These are phyloP conservation scores for barrel medic (Medicago truncatula) DNA, from an alignment of 306 rosid species.

Conservation along the genomic window DNA sequence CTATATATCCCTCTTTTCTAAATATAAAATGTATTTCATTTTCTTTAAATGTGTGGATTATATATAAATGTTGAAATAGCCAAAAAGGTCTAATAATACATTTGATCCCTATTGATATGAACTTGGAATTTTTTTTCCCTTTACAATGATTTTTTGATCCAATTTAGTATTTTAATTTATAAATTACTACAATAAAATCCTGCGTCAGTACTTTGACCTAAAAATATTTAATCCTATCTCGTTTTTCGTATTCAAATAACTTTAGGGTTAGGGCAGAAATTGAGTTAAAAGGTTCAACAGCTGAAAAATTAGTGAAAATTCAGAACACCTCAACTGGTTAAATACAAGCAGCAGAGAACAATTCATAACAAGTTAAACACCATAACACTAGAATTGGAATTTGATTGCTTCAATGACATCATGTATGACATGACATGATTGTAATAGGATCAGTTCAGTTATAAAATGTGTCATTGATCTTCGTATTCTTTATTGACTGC, in stretches of 20 bases:
- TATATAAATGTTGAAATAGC: slow-evolving; percentile 27
- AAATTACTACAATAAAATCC: not conserved
- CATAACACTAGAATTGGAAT: not conserved
- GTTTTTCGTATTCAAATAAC: not conserved
- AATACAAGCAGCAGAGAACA: slow-evolving; percentile 17
- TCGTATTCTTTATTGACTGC: not conserved
- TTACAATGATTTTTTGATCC: not conserved
- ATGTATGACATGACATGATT: not conserved
- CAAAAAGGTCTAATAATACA: not conserved
- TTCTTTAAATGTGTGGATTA: slow-evolving; percentile 37
- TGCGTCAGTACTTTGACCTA: not conserved
- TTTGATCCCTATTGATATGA: not conserved
- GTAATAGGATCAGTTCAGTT: not conserved
- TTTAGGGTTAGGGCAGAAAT: not conserved
- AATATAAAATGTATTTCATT: not conserved
- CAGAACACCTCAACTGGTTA: not conserved
- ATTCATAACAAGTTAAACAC: not conserved
- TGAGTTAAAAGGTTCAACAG: not conserved
- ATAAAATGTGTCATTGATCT: not conserved
- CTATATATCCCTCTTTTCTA: slow-evolving; percentile 9
- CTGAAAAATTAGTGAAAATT: not conserved
- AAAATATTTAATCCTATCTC: not conserved
- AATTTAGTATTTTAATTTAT: not conserved
- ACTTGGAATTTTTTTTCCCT: not conserved
- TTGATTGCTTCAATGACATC: not conserved